Evolutionary conservation across 2,329 filamentous ascomycete species (phyloP), one percentile per base, ranked within the genome.

Genomic region (Diaporthe sp.): DNA sequence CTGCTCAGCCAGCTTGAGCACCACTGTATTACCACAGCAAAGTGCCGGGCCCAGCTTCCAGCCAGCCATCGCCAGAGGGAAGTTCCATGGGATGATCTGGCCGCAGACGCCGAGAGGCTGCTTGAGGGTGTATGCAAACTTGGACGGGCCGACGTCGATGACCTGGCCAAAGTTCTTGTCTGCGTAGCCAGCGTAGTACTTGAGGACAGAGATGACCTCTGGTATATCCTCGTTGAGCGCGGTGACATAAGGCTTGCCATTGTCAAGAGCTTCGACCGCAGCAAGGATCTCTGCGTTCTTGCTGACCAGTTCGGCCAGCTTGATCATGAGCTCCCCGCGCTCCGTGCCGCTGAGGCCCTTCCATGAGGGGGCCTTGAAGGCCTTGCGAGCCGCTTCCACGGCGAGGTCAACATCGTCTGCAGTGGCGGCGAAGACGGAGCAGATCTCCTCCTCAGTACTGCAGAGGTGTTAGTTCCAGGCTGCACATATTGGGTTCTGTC

Each of bases 41-140:
- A 93, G 81, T n/a, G 91, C 91, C 19, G 94, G 94, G 28, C 92
- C 94, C 78, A 95, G 88, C 82, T 95, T 95, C 92, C 93, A 94
- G 7, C 91, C 92, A 22, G 93, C 93, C 91, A 96, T 95, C 28
- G 89, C 88, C 1, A 96, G 87, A 1, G 94, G 94, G 78, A 93
- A 95, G 82, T 96, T 96, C 93, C 94, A 96, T 12, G 94, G 94
- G 76, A 95, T 94, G 78, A 96, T 95, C 83, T 89, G 88, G 17
- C 90, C 94, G 78, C 94, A 94, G 0, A 97, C 94, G 53, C 94
- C 94, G 46, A 96, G 85, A 2, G 94, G 94, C 83, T 96, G 92
- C 76, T 92, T 90, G 73, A 95, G 85, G 0, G 93, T 95, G 82
- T 96, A 96, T 3, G 93, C 93, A 77, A 96, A 89, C 84, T 95